These are phyloP conservation scores for Gryganskiella cystojenkinii DNA, from an alignment of 192 early-diverging fungal species.

Conservation along the genomic window DNA sequence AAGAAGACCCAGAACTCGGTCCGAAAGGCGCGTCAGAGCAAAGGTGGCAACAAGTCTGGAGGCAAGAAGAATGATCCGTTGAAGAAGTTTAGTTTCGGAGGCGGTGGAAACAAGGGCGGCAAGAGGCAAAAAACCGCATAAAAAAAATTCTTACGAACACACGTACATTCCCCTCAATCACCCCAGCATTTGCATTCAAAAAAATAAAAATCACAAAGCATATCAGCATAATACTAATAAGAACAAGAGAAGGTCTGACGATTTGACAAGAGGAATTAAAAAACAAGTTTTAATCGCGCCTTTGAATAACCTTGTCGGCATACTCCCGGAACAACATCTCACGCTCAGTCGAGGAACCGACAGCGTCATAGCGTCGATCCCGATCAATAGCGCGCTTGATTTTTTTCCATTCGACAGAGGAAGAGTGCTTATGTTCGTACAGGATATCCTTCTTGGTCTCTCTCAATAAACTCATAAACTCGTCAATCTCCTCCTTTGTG, in stretches of 20 bases:
- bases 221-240: background rate
- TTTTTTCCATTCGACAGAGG: conserved; percentile 71
- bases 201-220: conserved; percentile 7
- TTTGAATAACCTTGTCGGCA: conserved; percentile 43
- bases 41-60: conserved; percentile 8
- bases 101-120: conserved; percentile 31
- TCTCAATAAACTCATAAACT: conserved; percentile 68
- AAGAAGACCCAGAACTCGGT: conserved; percentile 44
- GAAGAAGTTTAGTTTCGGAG: conserved; percentile 50
- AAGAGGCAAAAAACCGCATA: conserved; percentile 52
- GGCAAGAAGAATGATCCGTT: conserved; percentile 54
- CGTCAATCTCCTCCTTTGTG: conserved; percentile 56
- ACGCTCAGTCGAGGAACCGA: conserved; percentile 69
- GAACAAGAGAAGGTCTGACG: too few relatives aligned
- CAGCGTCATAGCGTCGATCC: conserved; percentile 71
- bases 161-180: background rate
- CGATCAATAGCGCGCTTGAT: conserved; percentile 72
- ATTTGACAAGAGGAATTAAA: background rate
- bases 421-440: conserved; percentile 61
- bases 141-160: background rate
- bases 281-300: conserved; percentile 13
- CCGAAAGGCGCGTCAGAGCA: conserved; percentile 31
- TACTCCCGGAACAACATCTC: conserved; percentile 80
- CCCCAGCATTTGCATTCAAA: conserved; percentile 7
- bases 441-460: conserved; percentile 58